Evolutionary conservation across 805 yeast genomes (phyloP), one percentile per base, ranked within the genome.

Genomic region (Ogataea ramenticola): DNA sequence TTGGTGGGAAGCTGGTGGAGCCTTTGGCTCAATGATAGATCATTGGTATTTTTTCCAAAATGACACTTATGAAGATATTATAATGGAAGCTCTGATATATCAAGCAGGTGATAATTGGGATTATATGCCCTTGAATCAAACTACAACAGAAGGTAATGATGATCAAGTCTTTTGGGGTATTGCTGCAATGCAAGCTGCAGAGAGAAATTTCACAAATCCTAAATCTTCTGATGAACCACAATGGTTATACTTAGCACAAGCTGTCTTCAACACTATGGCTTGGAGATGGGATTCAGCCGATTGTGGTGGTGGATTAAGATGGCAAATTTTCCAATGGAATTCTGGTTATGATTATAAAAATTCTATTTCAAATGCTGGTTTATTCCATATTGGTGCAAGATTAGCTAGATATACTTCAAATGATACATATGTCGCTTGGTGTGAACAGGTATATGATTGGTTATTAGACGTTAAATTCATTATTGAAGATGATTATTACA

Each of bases 1-100:
- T 72, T 91, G 98, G 99, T 90, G 97, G 97, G 88, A 89, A 67
- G 96, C 97, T 10, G 98, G 98, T 52, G 95, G 90, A 48, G 96
- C 91, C 2, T 88, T 89, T 86, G 96, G 96, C 9, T 72, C 85
- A 17, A 68, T 91, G 73, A 58, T 91, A 37, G 96, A 89, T 61
- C 83, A 85, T 63, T 74, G 87, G 67, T 80, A 60, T 52, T 82
- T 72, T 59, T 77, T 86, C 61, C 75, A 82, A 33, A 84, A 90
- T 60, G 75, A 74, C 49, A 77, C 90, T 1, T 86, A 78, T 54
- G 82, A 74, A 37, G 70, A 71, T 12, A 45, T 73, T 32, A 72
- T 87, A 43, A 72, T 75, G 54, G 67, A 72, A 32, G 85, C 95
- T 3, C 61, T 91, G 54, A 57, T 76, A 42, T 80, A 77, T 56